These are phyloP conservation scores for Solanum corneliomulleri DNA, from an alignment of 257 asterid genomes.

Conservation along the genomic window DNA sequence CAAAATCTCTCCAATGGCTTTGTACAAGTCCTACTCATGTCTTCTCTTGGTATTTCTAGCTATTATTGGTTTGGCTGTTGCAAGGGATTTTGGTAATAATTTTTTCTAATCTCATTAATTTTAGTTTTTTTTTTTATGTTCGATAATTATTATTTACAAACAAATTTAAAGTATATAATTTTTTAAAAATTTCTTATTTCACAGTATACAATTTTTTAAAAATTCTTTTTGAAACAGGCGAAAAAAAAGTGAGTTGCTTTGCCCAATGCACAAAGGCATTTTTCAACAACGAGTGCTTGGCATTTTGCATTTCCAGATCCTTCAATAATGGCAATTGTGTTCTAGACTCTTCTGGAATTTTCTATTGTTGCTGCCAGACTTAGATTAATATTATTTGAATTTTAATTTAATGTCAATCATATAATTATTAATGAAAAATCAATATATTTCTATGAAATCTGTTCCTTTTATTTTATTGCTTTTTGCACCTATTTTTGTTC, in stretches of 20 bases:
- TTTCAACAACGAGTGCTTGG: background rate
- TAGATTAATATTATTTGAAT: background rate
- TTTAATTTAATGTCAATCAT: background rate
- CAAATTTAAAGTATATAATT: background rate
- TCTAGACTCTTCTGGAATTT: background rate
- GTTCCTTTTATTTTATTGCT: background rate
- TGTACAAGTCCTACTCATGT: background rate
- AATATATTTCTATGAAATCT: background rate
- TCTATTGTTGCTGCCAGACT: constrained; percentile 5
- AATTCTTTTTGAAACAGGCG: background rate
- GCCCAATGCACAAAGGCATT: background rate
- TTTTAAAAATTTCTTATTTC: background rate
- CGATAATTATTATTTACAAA: background rate
- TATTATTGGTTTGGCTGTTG: background rate
- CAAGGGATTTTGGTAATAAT: background rate
- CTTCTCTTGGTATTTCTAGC: background rate
- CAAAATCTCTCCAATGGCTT: background rate
- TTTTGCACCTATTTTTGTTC: background rate
- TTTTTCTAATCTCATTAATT: background rate
- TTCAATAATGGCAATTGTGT: background rate
- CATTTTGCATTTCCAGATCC: background rate
- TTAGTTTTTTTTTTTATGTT: background rate
- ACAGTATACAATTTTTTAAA: background rate
- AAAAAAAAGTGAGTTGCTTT: background rate
- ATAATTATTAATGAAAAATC: background rate